Conservation (phyloP, 23 red algal genomes). For the Pyropia haitanensis region DNA sequence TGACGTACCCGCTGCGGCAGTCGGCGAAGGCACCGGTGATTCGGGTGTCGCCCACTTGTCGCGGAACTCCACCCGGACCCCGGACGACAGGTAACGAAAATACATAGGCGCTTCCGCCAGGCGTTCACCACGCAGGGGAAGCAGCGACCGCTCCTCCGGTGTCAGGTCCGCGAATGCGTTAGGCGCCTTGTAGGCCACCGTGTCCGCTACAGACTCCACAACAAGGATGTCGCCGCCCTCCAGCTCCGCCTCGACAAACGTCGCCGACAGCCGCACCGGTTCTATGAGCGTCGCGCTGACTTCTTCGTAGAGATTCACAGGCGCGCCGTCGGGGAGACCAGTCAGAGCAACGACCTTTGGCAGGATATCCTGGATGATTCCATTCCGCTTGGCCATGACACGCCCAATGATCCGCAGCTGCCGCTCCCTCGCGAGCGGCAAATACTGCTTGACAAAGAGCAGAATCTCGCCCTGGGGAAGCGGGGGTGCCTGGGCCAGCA, state of each 20-base stretch:
- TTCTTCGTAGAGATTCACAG: slow-evolving; percentile 37
- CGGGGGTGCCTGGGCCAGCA: slow-evolving; percentile 7
- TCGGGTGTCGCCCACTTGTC: slow-evolving; percentile 15
- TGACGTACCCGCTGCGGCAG: not conserved
- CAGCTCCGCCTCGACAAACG: not conserved
- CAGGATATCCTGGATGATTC: slow-evolving; percentile 19
- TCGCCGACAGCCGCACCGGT: not conserved
- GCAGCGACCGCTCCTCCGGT: slow-evolving; percentile 28
- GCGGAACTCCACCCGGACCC: slow-evolving; percentile 60
- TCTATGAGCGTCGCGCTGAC: not conserved
- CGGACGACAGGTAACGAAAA: slow-evolving; percentile 35
- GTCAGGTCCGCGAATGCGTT: slow-evolving; percentile 22
- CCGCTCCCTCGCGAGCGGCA: slow-evolving; percentile 19
- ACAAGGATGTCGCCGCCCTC: not conserved
- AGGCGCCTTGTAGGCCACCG: slow-evolving; percentile 7
- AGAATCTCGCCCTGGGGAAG: slow-evolving; percentile 52
- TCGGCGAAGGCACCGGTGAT: too few species aligned
- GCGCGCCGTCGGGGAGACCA: slow-evolving; percentile 16
- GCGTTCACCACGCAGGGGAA: slow-evolving; percentile 40
- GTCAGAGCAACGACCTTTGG: slow-evolving; percentile 24
- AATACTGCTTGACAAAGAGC: slow-evolving; percentile 61
- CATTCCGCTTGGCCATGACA: slow-evolving; percentile 31
- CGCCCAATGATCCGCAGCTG: slow-evolving; percentile 47
- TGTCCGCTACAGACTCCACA: not conserved
- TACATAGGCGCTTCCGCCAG: slow-evolving; percentile 17